Base-by-base conservation (phyloP, 495 filamentous ascomycete genomes). In the Daldinia concentrica region DNA sequence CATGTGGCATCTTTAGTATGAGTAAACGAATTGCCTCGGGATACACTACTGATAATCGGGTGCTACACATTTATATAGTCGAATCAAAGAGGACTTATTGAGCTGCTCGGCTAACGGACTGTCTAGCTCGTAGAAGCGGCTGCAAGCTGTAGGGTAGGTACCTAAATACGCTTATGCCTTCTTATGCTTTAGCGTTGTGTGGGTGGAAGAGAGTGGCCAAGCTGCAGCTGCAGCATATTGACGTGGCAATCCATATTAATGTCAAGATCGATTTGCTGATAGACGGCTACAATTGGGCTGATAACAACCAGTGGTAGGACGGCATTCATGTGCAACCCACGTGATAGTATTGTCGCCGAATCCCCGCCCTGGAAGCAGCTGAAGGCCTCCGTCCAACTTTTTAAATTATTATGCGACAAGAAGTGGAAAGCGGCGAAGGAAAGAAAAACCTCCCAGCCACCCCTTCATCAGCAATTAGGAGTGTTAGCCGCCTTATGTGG, bases 161-260 rank as follows among this genome's bases (percentile, higher is more conserved):
- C 41, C 50, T 52, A 14, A 14, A 52, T 52, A 36, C 22, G 30
- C 30, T 32, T 36, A 12, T 30, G 54, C 17, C 6, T 63, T 27
- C 45, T 57, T 70, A 37, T 58, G 62, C 58, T 60, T 27, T 68
- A 37, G 22, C 6, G 6, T 36, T 30, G 65, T 65, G 63, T 68
- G 64, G 50, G 65, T 59, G 43, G 58, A 58, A 54, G 41, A 69
- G 57, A 56, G 52, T 66, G 69, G 69, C 58, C 58, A 62, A 30
- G 43, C 58, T 24, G 57, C 65, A 30, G 43, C 58, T 24, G 57
- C 65, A 58, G 65, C 62, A 69, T 26, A 73, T 73, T 73, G 71
- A 73, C 71, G 71, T 73, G 71, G 71, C 71, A 73, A 54, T 59
- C 66, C 62, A 69, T 69, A 73, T 73, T 69, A 66, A 69, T 66